Evolutionary conservation across 495 filamentous ascomycete species (phyloP).

Genomic region (Saxophila tyrrhenica): DNA sequence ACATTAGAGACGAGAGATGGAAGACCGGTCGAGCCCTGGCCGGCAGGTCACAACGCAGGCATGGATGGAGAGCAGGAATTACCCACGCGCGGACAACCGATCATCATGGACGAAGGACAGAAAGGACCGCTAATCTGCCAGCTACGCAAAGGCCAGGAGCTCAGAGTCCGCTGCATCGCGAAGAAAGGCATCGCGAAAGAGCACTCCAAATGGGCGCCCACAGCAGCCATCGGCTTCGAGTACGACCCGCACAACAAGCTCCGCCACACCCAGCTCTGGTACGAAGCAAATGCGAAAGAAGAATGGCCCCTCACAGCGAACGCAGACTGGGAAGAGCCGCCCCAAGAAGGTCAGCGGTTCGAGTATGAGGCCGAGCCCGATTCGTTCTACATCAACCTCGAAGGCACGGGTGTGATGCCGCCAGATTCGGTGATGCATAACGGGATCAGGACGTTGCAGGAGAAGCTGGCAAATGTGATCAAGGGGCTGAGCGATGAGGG

Average conservation of each 20-base stretch:
- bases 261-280: slow-evolving; percentile 83
- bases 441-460: slow-evolving; percentile 78
- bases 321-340: slow-evolving; percentile 72
- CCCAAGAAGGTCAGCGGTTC: slow-evolving; percentile 71
- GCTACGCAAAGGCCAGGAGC: slow-evolving; percentile 73
- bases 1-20: slow-evolving; percentile 35
- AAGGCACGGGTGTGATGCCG: slow-evolving; percentile 74
- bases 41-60: slow-evolving; percentile 67
- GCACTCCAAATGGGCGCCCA: slow-evolving; percentile 93
- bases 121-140: slow-evolving; percentile 78
- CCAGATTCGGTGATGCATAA: slow-evolving; percentile 80
- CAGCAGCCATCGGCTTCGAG: slow-evolving; percentile 86
- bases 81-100: slow-evolving; percentile 53
- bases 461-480: slow-evolving; percentile 80
- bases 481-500: slow-evolving; percentile 45
- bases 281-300: slow-evolving; percentile 65
- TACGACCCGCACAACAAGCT: slow-evolving; percentile 96
- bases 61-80: slow-evolving; percentile 68
- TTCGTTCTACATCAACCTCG: slow-evolving; percentile 85
- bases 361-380: slow-evolving; percentile 78
- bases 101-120: slow-evolving; percentile 70
- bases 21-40: slow-evolving; percentile 49
- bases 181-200: slow-evolving; percentile 99
- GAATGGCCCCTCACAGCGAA: slow-evolving; percentile 82
- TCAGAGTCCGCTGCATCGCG: slow-evolving; percentile 80